Evolutionary conservation across 768 basidiomycete genomes (phyloP), one percentile per base, ranked within the genome.

Genomic region (Leucocoprinus sp.): DNA sequence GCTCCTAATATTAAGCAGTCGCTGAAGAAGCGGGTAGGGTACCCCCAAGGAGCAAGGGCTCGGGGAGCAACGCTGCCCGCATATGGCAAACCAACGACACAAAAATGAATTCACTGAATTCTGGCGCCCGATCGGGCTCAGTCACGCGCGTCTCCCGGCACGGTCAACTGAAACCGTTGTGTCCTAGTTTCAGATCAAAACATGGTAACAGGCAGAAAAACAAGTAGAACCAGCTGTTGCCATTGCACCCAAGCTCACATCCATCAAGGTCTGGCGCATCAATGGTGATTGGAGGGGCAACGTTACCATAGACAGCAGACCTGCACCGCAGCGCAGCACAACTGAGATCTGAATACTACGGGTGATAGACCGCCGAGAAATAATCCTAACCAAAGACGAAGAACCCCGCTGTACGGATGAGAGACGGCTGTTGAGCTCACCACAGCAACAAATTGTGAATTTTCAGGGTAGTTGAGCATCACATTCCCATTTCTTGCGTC

Each of bases 401-500:
- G 41, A 33, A 14, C n/a, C n/a, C n/a, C n/a, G 38, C 17, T 26
- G 23, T 15, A 26, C 46, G 38, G 8, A 21, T 23, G 40, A 44
- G 27, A 40, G 34, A 56, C 37, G 46, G 15, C 24, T 45, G 24
- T 39, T 29, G n/a, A 5, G 77, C 82, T 64, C 55, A 86, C 85
- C 55, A 87, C 80, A 4, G 81, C 78, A 19, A 89, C 83, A 43
- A 90, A 80, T 55, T 84, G 80, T 2, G 84, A 83, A 56, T 76
- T 70, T 38, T 62, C 68, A 0, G 86, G 86, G 57, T 73, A 89
- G 22, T 69, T 72, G 42, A 87, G 69, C 56, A 73, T 61, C 58
- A 88, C 82, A 28, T 59, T 67, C 22, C 76, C 53, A 18, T 67
- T 64, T 2, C 58, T 65, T 5, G 61, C 57, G 19, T 60, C 54